These are phyloP conservation scores for Aeschynomene evenia DNA, from an alignment of 306 rosid genomes.

Conservation along the genomic window DNA sequence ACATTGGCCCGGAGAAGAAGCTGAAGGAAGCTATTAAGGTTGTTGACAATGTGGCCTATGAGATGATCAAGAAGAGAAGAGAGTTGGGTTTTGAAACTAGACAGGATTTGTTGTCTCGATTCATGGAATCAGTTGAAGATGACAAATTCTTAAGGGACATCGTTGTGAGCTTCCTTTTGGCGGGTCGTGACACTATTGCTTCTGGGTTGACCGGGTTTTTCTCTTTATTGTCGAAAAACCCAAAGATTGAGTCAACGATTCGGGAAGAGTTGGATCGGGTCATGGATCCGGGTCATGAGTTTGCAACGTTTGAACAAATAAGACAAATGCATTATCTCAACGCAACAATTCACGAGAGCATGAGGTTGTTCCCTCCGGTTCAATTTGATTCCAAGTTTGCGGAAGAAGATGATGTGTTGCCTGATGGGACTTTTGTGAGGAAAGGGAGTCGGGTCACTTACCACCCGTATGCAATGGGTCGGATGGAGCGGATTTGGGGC, in stretches of 20 bases:
- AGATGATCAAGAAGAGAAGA: slow-evolving; percentile 46
- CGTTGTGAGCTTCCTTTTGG: slow-evolving; percentile 69
- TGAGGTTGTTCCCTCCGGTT: slow-evolving; percentile 83
- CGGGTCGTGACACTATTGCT: slow-evolving; percentile 86
- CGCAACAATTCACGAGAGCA: slow-evolving; percentile 67
- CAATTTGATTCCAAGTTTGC: slow-evolving; percentile 87
- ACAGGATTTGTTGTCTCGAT: slow-evolving; percentile 71
- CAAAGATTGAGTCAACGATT: slow-evolving; percentile 41
- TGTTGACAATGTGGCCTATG: slow-evolving; percentile 43
- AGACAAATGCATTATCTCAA: slow-evolving; percentile 67
- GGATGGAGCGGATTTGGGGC: slow-evolving; percentile 86
- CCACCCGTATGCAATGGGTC: slow-evolving; percentile 96
- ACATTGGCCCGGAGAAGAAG: slow-evolving; percentile 63
- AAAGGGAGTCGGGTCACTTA: slow-evolving; percentile 78
- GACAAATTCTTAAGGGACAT: slow-evolving; percentile 71
- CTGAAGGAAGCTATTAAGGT: slow-evolving; percentile 46
- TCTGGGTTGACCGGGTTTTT: slow-evolving; percentile 70
- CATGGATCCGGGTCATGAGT: slow-evolving; percentile 32
- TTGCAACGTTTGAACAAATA: slow-evolving; percentile 41
- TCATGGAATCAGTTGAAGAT: slow-evolving; percentile 62
- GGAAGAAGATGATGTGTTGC: slow-evolving; percentile 66
- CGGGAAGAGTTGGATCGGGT: slow-evolving; percentile 57
- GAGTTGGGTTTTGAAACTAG: slow-evolving; percentile 23
- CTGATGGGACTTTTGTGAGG: slow-evolving; percentile 71
- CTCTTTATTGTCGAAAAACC: slow-evolving; percentile 47